Evolutionary conservation across 805 yeast genomes (phyloP).

Genomic region (Hanseniaspora mollemarum): DNA sequence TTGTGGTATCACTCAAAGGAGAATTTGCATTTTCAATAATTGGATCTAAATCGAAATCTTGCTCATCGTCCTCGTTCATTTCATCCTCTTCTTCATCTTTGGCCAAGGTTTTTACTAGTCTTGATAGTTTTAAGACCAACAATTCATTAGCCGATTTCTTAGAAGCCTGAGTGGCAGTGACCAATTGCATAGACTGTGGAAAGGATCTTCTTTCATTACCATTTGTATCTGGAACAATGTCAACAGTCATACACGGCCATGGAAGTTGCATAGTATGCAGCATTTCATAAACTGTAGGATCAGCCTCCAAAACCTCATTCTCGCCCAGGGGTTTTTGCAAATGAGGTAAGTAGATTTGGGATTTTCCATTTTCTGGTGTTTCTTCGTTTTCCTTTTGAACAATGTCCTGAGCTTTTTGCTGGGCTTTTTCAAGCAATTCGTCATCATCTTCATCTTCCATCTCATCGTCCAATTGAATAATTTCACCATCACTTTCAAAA

Average conservation of each 20-base stretch:
- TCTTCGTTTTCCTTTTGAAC: slow-evolving; percentile 33
- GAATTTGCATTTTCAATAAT: slow-evolving; percentile 75
- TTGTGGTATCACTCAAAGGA: slow-evolving; percentile 71
- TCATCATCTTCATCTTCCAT: slow-evolving; percentile 36
- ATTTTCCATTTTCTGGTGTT: slow-evolving; percentile 26
- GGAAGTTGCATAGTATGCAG: slow-evolving; percentile 84
- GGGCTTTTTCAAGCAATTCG: slow-evolving; percentile 30
- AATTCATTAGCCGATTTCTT: slow-evolving; percentile 80
- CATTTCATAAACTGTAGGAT: slow-evolving; percentile 93
- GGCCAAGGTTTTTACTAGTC: slow-evolving; percentile 75
- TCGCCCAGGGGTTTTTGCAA: slow-evolving; percentile 83
- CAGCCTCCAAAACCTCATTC: slow-evolving; percentile 92
- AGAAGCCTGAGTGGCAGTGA: slow-evolving; percentile 90
- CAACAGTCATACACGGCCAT: slow-evolving; percentile 94
- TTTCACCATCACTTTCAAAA: slow-evolving; percentile 82
- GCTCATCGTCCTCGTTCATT: slow-evolving; percentile 60
- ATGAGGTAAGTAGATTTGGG: slow-evolving; percentile 69
- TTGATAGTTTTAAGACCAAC: slow-evolving; percentile 69
- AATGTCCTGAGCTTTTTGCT: slow-evolving; percentile 30
- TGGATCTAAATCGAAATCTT: slow-evolving; percentile 71
- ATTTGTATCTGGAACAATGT: slow-evolving; percentile 70
- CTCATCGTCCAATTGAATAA: slow-evolving; percentile 65
- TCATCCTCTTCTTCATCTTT: slow-evolving; percentile 62
- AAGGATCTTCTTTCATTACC: slow-evolving; percentile 82
- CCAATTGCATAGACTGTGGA: slow-evolving; percentile 75